Conservation (phyloP, 306 rosid species). For the Inga laurina region DNA sequence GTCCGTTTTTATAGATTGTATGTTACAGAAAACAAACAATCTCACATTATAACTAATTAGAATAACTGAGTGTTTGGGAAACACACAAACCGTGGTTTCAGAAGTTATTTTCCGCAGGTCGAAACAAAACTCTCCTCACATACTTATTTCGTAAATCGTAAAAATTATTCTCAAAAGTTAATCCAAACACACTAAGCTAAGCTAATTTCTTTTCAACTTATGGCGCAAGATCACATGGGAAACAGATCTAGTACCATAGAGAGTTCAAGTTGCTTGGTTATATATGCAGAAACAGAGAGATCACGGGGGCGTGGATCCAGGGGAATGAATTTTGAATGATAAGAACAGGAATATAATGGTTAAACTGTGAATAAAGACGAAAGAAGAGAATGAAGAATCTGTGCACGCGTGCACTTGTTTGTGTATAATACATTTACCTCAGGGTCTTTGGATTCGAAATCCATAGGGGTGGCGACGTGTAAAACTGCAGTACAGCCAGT, state of each 20-base stretch:
- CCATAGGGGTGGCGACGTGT: conserved; percentile 93
- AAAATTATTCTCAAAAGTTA: no score
- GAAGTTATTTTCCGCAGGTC: no score
- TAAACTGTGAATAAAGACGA: background rate
- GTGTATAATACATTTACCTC: conserved; percentile 40
- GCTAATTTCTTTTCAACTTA: background rate
- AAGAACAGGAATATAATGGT: background rate
- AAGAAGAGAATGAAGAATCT: background rate
- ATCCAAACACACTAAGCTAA: no score
- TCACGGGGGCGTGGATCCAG: background rate
- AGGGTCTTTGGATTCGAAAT: conserved; percentile 76
- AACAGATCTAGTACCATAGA: background rate
- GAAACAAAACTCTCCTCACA: no score
- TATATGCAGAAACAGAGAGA: background rate
- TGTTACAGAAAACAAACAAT: background rate
- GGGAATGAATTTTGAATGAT: background rate
- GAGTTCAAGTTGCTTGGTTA: background rate
- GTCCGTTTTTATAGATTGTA: background rate
- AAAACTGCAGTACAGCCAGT: conserved; percentile 76
- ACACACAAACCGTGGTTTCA: no score
- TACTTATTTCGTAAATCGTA: no score
- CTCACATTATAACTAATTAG: no score
- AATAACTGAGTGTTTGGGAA: no score
- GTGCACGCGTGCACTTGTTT: background rate
- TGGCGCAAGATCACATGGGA: background rate